phyloP scores from a whole-genome alignment of 2,329 filamentous ascomycete species.

The Colletotrichum phormii region DNA sequence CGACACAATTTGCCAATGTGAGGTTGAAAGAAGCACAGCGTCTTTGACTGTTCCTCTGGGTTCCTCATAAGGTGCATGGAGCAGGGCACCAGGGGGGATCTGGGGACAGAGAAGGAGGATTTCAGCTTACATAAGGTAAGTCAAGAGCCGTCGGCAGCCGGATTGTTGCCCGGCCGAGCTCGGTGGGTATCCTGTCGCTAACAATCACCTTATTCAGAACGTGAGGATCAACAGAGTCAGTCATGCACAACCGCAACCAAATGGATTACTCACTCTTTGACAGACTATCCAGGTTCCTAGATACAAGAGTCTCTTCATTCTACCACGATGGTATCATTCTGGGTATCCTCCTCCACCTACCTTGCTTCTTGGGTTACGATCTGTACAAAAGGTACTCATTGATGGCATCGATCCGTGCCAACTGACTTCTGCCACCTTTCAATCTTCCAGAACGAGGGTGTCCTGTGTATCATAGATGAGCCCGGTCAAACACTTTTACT shows the following conservation, averaged over 20 bases:
- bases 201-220: too few species aligned
- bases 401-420: background rate
- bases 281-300: background rate
- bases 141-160: background rate
- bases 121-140: background rate
- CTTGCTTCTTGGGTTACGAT: background rate
- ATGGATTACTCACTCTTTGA: background rate
- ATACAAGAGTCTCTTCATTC: background rate
- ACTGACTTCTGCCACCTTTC: background rate
- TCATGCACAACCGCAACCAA: background rate
- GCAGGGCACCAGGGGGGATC: background rate
- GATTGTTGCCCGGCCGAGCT: background rate
- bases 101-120: background rate
- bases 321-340: conserved; percentile 1
- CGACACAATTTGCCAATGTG: background rate
- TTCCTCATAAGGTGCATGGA: background rate
- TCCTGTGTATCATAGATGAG: background rate
- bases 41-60: background rate
- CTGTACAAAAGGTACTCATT: background rate
- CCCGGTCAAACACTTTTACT: background rate
- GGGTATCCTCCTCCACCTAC: conserved; percentile 1
- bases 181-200: too few species aligned
- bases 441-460: background rate
- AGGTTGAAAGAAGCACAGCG: background rate
- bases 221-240: background rate